Evolutionary conservation across 2,329 filamentous ascomycete genomes (phyloP).

Genomic region (Pestalotiopsis sp.): DNA sequence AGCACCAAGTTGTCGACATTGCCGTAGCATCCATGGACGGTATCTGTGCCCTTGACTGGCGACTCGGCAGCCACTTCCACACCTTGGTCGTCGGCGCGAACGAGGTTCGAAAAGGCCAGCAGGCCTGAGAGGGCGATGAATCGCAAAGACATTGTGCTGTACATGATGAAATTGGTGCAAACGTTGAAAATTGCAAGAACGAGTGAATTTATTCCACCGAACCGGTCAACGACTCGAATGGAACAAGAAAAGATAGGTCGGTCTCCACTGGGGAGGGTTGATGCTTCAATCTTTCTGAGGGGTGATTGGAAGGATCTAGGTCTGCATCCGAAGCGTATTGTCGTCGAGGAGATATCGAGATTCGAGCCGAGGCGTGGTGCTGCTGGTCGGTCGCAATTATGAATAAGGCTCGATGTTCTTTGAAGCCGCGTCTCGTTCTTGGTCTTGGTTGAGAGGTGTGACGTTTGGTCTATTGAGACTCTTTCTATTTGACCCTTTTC

Average conservation of each 20-base stretch:
- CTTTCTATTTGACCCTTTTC: conserved; percentile 6
- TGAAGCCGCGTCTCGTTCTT: background rate
- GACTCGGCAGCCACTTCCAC: conserved; percentile 37
- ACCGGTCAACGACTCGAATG: conserved; percentile 32
- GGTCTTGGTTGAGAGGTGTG: background rate
- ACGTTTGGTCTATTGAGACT: conserved; percentile 8
- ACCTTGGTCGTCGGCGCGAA: conserved; percentile 17
- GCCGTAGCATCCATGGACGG: conserved; percentile 55
- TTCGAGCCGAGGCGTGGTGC: background rate
- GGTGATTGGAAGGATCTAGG: background rate
- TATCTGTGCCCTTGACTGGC: conserved; percentile 40
- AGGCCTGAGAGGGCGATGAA: conserved; percentile 28
- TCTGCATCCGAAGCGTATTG: conserved; percentile 3
- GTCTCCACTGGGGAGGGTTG: conserved; percentile 8
- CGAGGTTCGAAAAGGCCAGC: conserved; percentile 27
- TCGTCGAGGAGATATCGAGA: background rate
- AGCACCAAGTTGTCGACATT: conserved; percentile 42
- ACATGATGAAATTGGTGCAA: conserved; percentile 9
- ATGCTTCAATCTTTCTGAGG: background rate
- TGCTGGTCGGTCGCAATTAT: background rate
- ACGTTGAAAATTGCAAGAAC: conserved; percentile 11
- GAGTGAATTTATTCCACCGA: conserved; percentile 23
- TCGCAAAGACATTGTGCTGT: conserved; percentile 28
- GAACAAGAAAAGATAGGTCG: conserved; percentile 11
- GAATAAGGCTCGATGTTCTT: conserved; percentile 3